Evolutionary conservation across 2,329 filamentous ascomycete species (phyloP).

Genomic region (Esteya vermicola): DNA sequence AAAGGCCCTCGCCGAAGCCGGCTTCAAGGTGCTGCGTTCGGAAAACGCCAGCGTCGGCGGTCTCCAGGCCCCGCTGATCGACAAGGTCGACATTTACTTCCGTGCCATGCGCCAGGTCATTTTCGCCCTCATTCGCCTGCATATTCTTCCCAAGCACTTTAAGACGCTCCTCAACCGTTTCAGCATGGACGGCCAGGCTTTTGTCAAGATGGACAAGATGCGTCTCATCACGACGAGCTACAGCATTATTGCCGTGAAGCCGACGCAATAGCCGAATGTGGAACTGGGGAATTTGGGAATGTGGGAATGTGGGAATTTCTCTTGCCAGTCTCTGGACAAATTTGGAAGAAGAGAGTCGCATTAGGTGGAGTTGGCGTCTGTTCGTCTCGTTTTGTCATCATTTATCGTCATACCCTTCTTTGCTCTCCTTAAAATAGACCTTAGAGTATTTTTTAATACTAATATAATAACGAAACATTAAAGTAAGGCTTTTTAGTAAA

Average conservation of each 20-base stretch:
- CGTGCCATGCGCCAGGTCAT: slow-evolving; percentile 33
- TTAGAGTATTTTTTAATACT: slow-evolving; percentile 10
- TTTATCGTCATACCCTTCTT: slow-evolving; percentile 2
- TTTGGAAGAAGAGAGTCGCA: too few relatives aligned
- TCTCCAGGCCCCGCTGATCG: slow-evolving; percentile 36
- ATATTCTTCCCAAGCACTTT: slow-evolving; percentile 33
- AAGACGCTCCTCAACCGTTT: slow-evolving; percentile 37
- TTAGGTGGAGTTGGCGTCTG: not conserved
- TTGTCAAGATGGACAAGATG: slow-evolving; percentile 41
- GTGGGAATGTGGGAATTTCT: too few relatives aligned
- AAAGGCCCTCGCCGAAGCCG: slow-evolving; percentile 27
- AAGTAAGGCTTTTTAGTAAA: too few relatives aligned
- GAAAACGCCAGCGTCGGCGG: slow-evolving; percentile 38
- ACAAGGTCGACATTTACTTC: slow-evolving; percentile 40
- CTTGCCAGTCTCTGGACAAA: too few relatives aligned
- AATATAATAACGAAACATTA: too few relatives aligned
- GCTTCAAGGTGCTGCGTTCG: slow-evolving; percentile 30
- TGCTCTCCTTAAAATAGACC: slow-evolving; percentile 8
- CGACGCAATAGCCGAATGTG: slow-evolving; percentile 4
- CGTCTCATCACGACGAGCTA: slow-evolving; percentile 37
- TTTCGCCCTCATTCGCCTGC: slow-evolving; percentile 30
- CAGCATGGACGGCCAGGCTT: slow-evolving; percentile 37
- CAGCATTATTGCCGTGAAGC: slow-evolving; percentile 36
- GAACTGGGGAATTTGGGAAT: not conserved
- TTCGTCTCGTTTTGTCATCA: not conserved